These are phyloP conservation scores for Alternaria sp. DNA, from an alignment of 2,329 filamentous ascomycete species.

Conservation along the genomic window DNA sequence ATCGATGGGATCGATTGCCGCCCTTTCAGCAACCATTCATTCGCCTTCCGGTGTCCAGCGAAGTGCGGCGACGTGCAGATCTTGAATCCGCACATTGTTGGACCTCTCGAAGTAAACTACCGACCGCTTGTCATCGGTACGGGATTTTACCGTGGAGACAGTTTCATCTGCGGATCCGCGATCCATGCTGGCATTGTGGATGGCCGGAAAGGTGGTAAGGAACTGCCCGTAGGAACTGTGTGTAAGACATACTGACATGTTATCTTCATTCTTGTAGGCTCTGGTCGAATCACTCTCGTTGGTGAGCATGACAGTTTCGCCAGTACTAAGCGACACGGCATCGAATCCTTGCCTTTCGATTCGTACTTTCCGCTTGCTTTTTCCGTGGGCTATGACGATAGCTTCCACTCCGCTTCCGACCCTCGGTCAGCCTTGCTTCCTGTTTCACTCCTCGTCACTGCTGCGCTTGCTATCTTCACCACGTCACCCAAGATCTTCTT, in stretches of 20 bases:
- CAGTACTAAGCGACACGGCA: constrained; percentile 70
- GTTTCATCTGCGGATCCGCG: constrained; percentile 84
- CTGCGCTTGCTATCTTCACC: constrained; percentile 77
- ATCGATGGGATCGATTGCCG: constrained; percentile 76
- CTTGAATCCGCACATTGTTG: constrained; percentile 76
- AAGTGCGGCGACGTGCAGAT: constrained; percentile 70
- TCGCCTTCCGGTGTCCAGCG: constrained; percentile 76
- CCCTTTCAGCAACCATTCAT: constrained; percentile 72
- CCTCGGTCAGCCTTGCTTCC: constrained; percentile 80
- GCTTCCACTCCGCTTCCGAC: constrained; percentile 70
- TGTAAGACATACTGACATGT: not conserved
- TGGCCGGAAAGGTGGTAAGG: constrained; percentile 72
- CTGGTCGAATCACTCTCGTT: constrained; percentile 76
- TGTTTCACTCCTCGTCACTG: constrained; percentile 77
- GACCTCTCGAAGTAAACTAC: constrained; percentile 67
- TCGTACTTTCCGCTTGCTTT: constrained; percentile 89
- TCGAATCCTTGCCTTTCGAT: constrained; percentile 78
- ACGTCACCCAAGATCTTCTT: constrained; percentile 80
- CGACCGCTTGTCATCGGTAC: constrained; percentile 62
- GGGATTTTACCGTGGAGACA: constrained; percentile 84
- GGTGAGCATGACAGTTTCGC: constrained; percentile 70
- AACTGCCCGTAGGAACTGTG: not conserved
- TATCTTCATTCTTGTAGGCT: not conserved
- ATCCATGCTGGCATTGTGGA: constrained; percentile 80
- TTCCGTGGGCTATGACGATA: constrained; percentile 70